Percentiles rank a stretch among this genome's conserved stretches.
Evolutionary conservation across 2,329 filamentous ascomycete genomes (phyloP).

Genomic region (Chalaropsis thielavioides): DNA sequence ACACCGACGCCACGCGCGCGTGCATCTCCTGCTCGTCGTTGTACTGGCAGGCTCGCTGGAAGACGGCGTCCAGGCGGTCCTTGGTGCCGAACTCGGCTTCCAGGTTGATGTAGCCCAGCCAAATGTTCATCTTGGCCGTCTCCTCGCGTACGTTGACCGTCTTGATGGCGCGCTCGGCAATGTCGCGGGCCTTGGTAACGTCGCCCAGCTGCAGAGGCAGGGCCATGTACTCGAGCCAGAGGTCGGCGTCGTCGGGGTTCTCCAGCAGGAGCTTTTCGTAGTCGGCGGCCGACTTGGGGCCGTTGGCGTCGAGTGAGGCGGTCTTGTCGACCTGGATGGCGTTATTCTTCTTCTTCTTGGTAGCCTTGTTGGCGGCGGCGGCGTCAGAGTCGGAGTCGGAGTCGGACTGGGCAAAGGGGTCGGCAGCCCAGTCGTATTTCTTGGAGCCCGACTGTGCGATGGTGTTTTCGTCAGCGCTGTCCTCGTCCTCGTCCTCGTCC

Average conservation of each 20-base stretch:
- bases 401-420: conserved; percentile 47
- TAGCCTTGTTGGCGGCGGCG: conserved; percentile 50
- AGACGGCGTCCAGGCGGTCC: conserved; percentile 67
- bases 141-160: conserved; percentile 87
- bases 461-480: conserved; percentile 25
- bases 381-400: conserved; percentile 31
- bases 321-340: conserved; percentile 78
- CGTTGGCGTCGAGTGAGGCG: conserved; percentile 76
- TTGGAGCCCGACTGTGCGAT: conserved; percentile 40
- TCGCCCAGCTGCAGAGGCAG: conserved; percentile 91
- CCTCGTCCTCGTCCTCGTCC: conserved; percentile 25
- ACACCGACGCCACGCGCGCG: conserved; percentile 81
- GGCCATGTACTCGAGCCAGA: conserved; percentile 98
- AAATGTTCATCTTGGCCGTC: conserved; percentile 85
- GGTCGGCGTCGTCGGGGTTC: conserved; percentile 78
- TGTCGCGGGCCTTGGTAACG: conserved; percentile 70
- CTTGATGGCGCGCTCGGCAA: conserved; percentile 78
- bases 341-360: conserved; percentile 35
- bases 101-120: conserved; percentile 87
- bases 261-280: conserved; percentile 87
- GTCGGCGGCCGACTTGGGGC: conserved; percentile 78
- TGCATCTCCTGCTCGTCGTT: conserved; percentile 85
- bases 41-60: conserved; percentile 85
- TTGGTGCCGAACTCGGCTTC: conserved; percentile 82
- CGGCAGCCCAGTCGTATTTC: conserved; percentile 80